Base-by-base conservation (phyloP, 2,329 filamentous ascomycete species). In the Parascedosporium putredinis region DNA sequence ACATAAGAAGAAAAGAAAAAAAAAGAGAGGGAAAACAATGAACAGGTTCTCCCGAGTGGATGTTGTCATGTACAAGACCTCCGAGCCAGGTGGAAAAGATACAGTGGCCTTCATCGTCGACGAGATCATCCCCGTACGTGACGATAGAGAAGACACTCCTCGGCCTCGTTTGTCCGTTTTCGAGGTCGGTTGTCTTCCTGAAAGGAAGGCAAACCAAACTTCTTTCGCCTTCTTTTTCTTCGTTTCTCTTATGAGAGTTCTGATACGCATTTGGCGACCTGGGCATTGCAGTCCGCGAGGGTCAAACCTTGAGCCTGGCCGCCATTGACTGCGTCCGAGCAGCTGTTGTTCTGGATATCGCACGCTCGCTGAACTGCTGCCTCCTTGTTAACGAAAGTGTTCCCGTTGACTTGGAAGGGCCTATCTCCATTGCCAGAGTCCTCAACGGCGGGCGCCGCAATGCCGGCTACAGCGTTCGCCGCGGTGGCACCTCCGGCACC, bases 331-430 rank as follows among this genome's bases (percentile, higher is more conserved):
- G 72, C 72, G 54, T 79, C 65, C 10, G 74, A 67, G 58, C 81
- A 85, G 3, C 61, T 64, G 57, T 82, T 83, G 66, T 79, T 75
- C 66, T 84, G 78, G 52, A 81, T 73, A 53, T 79, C 73, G 59
- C 81, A 85, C 31, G 78, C 74, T 44, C 81, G 71, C 63, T 81
- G 73, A 36, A 75, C 64, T 18, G 81, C 81, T 8, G 73, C 75
- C 3, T 60, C 64, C 55, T 75, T 60, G 59, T 75, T 75, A 34
- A 74, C 73, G 59, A 85, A 84, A 33, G 69, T 79, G 66, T 69
- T 67, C 45, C 74, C 75, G 56, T 76, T 74, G 52, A 81, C 75
- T 20, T 62, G 55, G 63, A 82, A 82, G 50, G 78, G 76, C 27
- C 79, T 71, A 50, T 62, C 58, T 20, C 12, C 23, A 57, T 76